These are phyloP conservation scores for Baudoinia panamericana DNA, from an alignment of 495 filamentous ascomycete species.

Conservation along the genomic window DNA sequence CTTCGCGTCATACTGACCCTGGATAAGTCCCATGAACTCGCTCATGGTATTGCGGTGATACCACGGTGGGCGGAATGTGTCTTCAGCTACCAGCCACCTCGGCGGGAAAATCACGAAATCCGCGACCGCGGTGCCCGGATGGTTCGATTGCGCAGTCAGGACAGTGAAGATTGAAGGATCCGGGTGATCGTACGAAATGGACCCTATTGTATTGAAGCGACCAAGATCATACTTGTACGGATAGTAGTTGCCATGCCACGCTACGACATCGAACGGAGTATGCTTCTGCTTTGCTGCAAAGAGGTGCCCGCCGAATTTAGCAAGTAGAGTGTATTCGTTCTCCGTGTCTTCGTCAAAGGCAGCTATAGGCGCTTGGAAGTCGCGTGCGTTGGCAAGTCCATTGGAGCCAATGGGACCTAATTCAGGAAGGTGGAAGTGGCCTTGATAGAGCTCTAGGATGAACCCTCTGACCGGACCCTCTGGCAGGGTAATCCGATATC, in stretches of 20 bases:
- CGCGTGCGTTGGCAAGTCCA: slow-evolving; percentile 72
- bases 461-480: slow-evolving; percentile 63
- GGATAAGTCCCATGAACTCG: slow-evolving; percentile 66
- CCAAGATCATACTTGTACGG: slow-evolving; percentile 82
- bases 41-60: slow-evolving; percentile 80
- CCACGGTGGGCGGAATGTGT: slow-evolving; percentile 73
- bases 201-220: slow-evolving; percentile 65
- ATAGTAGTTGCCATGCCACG: slow-evolving; percentile 70
- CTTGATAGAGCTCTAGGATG: slow-evolving; percentile 75
- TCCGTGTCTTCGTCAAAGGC: slow-evolving; percentile 50
- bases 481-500: slow-evolving; percentile 59
- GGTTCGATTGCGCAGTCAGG: slow-evolving; percentile 55
- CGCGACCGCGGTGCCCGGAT: slow-evolving; percentile 55
- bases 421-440: slow-evolving; percentile 74
- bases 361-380: slow-evolving; percentile 78
- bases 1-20: slow-evolving; percentile 57
- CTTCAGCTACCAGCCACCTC: slow-evolving; percentile 63
- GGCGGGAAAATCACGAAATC: slow-evolving; percentile 80
- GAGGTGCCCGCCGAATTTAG: slow-evolving; percentile 69
- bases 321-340: slow-evolving; percentile 46
- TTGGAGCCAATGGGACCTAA: slow-evolving; percentile 83
- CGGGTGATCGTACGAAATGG: slow-evolving; percentile 62
- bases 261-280: slow-evolving; percentile 71
- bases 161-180: slow-evolving; percentile 78
- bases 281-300: slow-evolving; percentile 60